phyloP scores from a whole-genome alignment of 768 basidiomycete species.

The Leccinum disarticulatum region DNA sequence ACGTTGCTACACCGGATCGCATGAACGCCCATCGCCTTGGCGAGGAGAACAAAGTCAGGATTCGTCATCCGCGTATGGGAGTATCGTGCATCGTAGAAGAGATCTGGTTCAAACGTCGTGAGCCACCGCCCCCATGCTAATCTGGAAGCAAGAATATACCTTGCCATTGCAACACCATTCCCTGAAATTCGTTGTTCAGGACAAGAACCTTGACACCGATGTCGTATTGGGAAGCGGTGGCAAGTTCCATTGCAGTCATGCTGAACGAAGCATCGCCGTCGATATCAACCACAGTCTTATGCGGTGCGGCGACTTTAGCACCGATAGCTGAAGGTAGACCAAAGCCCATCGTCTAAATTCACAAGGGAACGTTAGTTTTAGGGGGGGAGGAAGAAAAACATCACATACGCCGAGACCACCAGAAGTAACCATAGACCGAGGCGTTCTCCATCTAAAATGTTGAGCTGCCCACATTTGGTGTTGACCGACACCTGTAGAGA shows the following conservation, averaged over 20 bases:
- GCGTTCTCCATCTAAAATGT: slow-evolving; percentile 86
- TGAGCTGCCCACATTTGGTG: slow-evolving; percentile 99
- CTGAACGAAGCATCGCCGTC: slow-evolving; percentile 98
- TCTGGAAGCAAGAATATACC: slow-evolving; percentile 45
- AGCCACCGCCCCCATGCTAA: background rate
- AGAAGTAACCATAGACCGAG: slow-evolving; percentile 86
- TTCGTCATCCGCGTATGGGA: slow-evolving; percentile 96
- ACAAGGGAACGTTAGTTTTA: background rate
- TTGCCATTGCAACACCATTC: slow-evolving; percentile 99
- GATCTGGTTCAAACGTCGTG: slow-evolving; percentile 47
- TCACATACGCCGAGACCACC: slow-evolving; percentile 87
- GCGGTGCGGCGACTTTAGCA: slow-evolving; percentile 92
- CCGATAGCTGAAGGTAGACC: slow-evolving; percentile 94
- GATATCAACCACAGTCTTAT: slow-evolving; percentile 93
- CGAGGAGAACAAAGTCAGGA: slow-evolving; percentile 91
- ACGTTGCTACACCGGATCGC: slow-evolving; percentile 72
- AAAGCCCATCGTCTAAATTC: slow-evolving; percentile 90
- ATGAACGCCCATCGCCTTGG: slow-evolving; percentile 89
- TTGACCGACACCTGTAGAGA: slow-evolving; percentile 96
- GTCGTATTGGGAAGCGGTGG: slow-evolving; percentile 85
- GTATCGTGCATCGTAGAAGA: slow-evolving; percentile 97
- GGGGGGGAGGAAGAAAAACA: background rate
- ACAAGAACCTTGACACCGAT: slow-evolving; percentile 96
- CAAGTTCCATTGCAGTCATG: slow-evolving; percentile 99
- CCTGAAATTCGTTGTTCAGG: slow-evolving; percentile 97